Evolutionary conservation across 1,284 basidiomycete species (phyloP), one percentile per base, ranked within the genome.

Genomic region (Xerocomus amazonicus): DNA sequence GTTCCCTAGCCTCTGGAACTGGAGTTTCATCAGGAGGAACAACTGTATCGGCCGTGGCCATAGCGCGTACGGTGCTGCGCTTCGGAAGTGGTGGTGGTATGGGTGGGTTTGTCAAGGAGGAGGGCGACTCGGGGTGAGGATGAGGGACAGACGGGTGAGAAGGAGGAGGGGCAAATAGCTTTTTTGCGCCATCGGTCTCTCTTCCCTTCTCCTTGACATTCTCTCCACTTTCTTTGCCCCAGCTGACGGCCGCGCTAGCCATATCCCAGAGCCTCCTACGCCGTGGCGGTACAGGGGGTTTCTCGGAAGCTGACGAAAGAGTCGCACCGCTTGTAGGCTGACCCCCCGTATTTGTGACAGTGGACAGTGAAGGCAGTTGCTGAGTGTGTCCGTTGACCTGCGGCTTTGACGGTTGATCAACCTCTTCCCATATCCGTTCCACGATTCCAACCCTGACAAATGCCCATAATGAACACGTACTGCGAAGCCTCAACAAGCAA

Each of bases 381-480:
- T 29, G 45, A 17, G 23, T 49, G 36, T 61, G 53, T 10, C 57
- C 45, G 27, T 57, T 48, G 16, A 48, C 52, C 17, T 49, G 45
- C 6, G 52, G 50, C 29, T 67, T 64, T 4, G 70, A 61, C 8
- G 68, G 66, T 38, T 64, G 68, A n/a, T 74, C 62, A 26, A 77
- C 71, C 57, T 94, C 92, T 51, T 91, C 82, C 87, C 94, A 92
- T 3, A 97, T 73, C 48, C 84, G 86, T 53, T 92, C 88, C 28
- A 96, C 76, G 50, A 97, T 75, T 14, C 87, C 81, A 1, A 80
- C 83, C 28, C 92, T 82, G 35, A 97, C 80, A 63, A 92, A 97
- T 17, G 88, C 83, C 92, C 94, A 97, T 23, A 97, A 74, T 9
- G 88, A 88, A 67, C 93, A 96, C 16, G 92, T 92, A n/a, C 87